Base-by-base conservation (phyloP, 106 monocot genomes). In the Dendrobium nobile region DNA sequence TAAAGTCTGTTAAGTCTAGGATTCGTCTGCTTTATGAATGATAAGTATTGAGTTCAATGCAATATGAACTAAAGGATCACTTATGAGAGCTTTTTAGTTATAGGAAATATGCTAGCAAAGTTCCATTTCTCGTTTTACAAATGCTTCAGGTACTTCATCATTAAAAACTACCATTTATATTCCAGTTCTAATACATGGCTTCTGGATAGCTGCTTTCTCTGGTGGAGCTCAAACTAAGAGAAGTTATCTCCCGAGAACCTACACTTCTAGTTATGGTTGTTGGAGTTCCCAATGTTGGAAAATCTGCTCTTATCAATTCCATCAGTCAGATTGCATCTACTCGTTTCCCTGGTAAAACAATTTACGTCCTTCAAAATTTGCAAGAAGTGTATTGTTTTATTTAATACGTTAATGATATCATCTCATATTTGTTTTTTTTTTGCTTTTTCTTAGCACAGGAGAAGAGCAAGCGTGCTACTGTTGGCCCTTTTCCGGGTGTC, bases 241-340 rank as follows among this genome's bases (percentile, higher is more conserved):
- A 98, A 89, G 82, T 79, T 44, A 92, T 94, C 40, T 89, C 89
- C 33, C 94, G 85, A 81, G 97, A 98, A 84, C 97, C 97, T 11
- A 98, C 97, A 7, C 89, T 98, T 87, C 89, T 98, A 82, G 92
- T 98, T 78, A 88, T 98, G 88, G 94, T 98, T 43, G 89, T 98
- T 86, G 97, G 94, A 54, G 88, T 98, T 84, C 97, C 97, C 44
- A 98, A 98, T 88, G 97, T 98, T 78, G 97, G 97, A 73, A 98
- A 98, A 77, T 98, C 97, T 55, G 91, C 92, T 80, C 92, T 98
- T 76, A 98, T 98, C 48, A 98, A 98, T 91, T 91, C 90, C 65
- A 98, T 98, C 44, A 87, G 94, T 87, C 90, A 80, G 78, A 89
- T 98, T 81, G 94, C 94, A 37, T 24, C 81, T 75, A 91, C 94